Base-by-base conservation (phyloP, 2,329 filamentous ascomycete species). In the Penicillium sp. region DNA sequence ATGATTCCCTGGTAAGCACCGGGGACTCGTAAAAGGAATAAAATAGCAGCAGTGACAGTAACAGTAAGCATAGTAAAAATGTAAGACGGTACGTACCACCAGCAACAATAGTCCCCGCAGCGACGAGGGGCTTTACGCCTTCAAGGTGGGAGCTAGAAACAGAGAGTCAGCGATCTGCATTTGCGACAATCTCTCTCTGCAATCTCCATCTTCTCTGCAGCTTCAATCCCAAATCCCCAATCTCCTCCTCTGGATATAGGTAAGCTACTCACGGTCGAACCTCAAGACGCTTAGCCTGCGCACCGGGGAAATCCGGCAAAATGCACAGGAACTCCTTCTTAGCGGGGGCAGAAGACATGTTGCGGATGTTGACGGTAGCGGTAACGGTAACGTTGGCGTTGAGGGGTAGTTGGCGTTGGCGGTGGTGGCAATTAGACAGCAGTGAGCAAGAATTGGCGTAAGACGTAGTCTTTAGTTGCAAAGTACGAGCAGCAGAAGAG, bases 241-340 rank as follows among this genome's bases (percentile, higher is more conserved):
- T 26, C 8, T 26, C 30, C 30, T 26, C 26, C 22, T 10, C 45
- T 24, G 17, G 24, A 26, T 26, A n/a, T 49, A 17, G 17, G 12
- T 4, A 15, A 5, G 4, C 4, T 13, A 70, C 73, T 69, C 62
- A 80, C 75, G 68, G 66, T 38, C 70, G 67, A 42, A 73, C 73
- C 67, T 87, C 84, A 28, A 91, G 78, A 58, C 89, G 82, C 82
- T 89, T 89, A 66, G 82, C 82, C 62, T 84, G 78, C 22, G 77
- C 81, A 44, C 84, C 87, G 1, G 87, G 84, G 75, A 87, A 85
- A 76, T 92, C 89, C 13, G 88, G 89, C 40, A 91, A 73, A 61
- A 92, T 82, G 69, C 89, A 88, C 40, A 92, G 84, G 81, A 88
- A 92, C 76, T 91, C 88, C 63, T 80, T 84, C 72, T 84, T 85